These are phyloP conservation scores for Zizania latifolia DNA, from an alignment of 176 grass and related monocot genomes.

Conservation along the genomic window DNA sequence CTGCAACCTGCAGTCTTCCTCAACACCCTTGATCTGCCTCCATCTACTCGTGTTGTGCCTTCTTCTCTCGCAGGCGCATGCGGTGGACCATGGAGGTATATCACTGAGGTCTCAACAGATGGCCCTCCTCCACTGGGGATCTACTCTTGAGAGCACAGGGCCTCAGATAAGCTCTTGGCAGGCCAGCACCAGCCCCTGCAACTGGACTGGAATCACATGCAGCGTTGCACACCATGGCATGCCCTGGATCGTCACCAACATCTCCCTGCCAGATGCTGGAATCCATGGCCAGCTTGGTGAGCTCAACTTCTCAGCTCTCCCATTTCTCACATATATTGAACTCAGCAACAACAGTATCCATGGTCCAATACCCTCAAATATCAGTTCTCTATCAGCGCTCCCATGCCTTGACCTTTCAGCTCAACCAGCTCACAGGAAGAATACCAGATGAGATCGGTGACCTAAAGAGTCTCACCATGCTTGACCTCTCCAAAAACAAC, in stretches of 20 bases:
- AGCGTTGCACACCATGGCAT: background rate
- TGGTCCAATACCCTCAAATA: background rate
- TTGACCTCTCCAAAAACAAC: background rate
- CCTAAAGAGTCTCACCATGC: background rate
- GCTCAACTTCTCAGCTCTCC: slow-evolving; percentile 10
- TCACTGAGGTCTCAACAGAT: background rate
- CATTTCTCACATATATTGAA: background rate
- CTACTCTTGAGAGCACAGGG: background rate
- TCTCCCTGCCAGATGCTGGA: background rate
- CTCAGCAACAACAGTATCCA: slow-evolving; percentile 11
- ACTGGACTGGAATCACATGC: background rate
- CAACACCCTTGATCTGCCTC: background rate
- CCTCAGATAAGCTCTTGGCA: background rate
- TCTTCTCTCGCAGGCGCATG: background rate
- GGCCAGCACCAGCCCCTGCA: background rate
- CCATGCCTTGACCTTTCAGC: background rate
- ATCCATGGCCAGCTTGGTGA: slow-evolving; percentile 7
- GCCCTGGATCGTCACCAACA: background rate
- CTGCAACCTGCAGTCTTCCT: background rate
- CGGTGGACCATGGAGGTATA: background rate
- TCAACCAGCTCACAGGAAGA: background rate
- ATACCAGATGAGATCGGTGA: background rate
- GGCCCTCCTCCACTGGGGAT: background rate
- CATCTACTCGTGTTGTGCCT: background rate
- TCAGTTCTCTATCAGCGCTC: background rate